These are phyloP conservation scores for Ceratobasidium sp. DNA, from an alignment of 1,284 basidiomycete genomes.

Conservation along the genomic window DNA sequence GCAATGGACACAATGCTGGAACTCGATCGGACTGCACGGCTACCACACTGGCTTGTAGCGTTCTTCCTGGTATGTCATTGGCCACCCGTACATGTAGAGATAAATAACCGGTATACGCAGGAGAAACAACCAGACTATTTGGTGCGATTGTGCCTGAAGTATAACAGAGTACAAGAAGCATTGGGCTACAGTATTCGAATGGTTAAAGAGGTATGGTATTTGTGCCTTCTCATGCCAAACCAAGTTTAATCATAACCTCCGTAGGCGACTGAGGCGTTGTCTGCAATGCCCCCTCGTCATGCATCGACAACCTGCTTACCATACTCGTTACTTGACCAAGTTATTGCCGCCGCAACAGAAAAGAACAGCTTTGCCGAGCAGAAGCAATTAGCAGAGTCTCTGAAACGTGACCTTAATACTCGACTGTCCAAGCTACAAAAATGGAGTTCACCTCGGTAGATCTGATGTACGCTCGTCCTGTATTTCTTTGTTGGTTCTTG, in stretches of 20 bases:
- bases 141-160: constrained; percentile 78
- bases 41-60: constrained; percentile 87
- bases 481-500: constrained; percentile 20
- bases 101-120: constrained; percentile 61
- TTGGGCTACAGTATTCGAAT: constrained; percentile 78
- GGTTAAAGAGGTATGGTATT: constrained; percentile 72
- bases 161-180: constrained; percentile 83
- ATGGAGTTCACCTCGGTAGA: constrained; percentile 41
- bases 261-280: constrained; percentile 72
- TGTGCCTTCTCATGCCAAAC: constrained; percentile 46
- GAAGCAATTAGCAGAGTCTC: constrained; percentile 30
- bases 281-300: constrained; percentile 68
- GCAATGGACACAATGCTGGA: constrained; percentile 82
- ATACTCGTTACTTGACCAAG: constrained; percentile 88
- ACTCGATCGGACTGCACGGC: constrained; percentile 69
- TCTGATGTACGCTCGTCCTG: not conserved
- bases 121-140: constrained; percentile 81
- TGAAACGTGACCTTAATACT: constrained; percentile 41
- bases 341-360: constrained; percentile 75
- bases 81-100: not conserved
- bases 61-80: constrained; percentile 70
- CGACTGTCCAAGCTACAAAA: constrained; percentile 45
- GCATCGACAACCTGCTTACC: constrained; percentile 81
- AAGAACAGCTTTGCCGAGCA: constrained; percentile 63
- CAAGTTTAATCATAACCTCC: constrained; percentile 46